Base-by-base conservation (phyloP, 768 basidiomycete species). In the Termitomyces sp. region DNA sequence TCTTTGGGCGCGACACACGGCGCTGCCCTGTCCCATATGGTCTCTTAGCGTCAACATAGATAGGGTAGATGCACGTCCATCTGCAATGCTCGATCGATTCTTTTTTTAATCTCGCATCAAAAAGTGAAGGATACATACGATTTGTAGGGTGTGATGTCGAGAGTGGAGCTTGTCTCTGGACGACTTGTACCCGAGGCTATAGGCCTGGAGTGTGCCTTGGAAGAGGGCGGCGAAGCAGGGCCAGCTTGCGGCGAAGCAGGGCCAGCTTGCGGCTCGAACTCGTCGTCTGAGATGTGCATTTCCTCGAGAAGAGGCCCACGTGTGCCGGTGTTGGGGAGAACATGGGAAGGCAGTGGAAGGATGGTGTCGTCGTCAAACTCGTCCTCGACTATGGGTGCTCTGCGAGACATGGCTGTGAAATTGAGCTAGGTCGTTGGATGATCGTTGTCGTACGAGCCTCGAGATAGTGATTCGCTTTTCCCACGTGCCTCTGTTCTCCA, bases 41-140 rank as follows among this genome's bases (percentile, higher is more conserved):
- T 2, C 89, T 88, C 72, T 98, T 97, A 40, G 96, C 95, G 74
- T 98, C 96, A 60, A 98, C 85, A 74, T 98, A 98, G 69, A 98
- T 91, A 5, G 96, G 96, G 73, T 98, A 99, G 70, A 98, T 86
- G 67, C 92, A 92, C 49, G 93, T 89, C 96, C 96, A 97, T 68
- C 95, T 97, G 69, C 57, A 61, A 48, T 36, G 58, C 64, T 56
- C 57, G 49, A 63, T 61, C 55, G 64, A 45, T 56, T n/a, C 60
- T 59, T 52, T 61, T 59, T 60, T 61, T 65, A 61, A 67, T 65
- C 57, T 64, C 51, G 50, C 60, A 60, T 58, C 47, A 61, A 60
- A 59, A 66, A 32, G 53, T 32, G 40, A 57, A 64, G 48, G 34
- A 59, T 58, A 81, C 84, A 69, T 70, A 92, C 91, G 81, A 84